Percentiles rank a stretch among this genome's conserved stretches.
Evolutionary conservation across 1,284 basidiomycete genomes (phyloP).

Genomic region (Lentinula novae-zelandiae): DNA sequence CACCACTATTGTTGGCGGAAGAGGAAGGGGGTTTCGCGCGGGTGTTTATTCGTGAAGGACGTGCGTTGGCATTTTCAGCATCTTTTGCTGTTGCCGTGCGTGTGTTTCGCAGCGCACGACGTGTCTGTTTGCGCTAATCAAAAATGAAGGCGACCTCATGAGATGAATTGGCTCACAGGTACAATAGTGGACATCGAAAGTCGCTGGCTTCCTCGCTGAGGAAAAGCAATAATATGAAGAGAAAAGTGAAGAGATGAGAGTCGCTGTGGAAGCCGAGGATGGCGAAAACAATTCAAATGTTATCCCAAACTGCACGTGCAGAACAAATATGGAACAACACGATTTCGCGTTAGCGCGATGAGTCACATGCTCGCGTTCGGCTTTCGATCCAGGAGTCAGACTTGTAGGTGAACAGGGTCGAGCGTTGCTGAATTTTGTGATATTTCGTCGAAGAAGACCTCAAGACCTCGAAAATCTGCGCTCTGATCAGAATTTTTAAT

Average conservation of each 20-base stretch:
- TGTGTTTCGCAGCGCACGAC: slow-evolving; percentile 54
- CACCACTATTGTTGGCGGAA: slow-evolving; percentile 27
- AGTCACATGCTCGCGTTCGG: slow-evolving; percentile 3
- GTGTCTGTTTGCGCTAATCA: slow-evolving; percentile 38
- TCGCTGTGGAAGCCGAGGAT: background rate
- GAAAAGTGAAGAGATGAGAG: slow-evolving; percentile 28
- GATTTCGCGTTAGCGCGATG: background rate
- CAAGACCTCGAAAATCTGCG: no score
- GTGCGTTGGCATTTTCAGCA: slow-evolving; percentile 61
- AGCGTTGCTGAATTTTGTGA: no score
- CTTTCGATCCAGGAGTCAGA: background rate
- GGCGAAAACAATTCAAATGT: background rate
- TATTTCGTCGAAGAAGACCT: no score
- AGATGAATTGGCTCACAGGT: slow-evolving; percentile 1
- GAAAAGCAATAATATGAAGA: slow-evolving; percentile 49
- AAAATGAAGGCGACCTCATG: background rate
- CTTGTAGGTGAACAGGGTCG: background rate
- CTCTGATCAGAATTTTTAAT: no score
- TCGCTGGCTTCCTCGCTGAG: slow-evolving; percentile 19
- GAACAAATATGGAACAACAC: slow-evolving; percentile 1
- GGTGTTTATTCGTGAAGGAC: slow-evolving; percentile 47
- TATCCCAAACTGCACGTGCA: slow-evolving; percentile 9
- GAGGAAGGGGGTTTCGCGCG: slow-evolving; percentile 55
- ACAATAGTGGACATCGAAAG: slow-evolving; percentile 11
- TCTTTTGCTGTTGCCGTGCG: slow-evolving; percentile 54